Conservation (phyloP, 176 grass and related monocot species). For the Aegilops longissima region DNA sequence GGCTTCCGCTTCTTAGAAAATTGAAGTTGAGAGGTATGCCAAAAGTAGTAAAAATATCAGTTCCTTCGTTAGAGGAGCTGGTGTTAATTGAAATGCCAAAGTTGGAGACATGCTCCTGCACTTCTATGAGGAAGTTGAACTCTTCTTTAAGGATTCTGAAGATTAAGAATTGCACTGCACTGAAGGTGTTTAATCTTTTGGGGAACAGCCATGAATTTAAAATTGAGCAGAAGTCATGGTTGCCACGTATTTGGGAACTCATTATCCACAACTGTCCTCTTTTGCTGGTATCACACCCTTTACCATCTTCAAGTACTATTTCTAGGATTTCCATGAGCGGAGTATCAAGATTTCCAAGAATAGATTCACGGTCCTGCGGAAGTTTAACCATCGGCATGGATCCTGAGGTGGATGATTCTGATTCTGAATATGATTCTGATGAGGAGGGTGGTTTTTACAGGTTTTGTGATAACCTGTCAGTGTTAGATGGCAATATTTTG, state of each 20-base stretch:
- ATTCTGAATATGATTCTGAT: too few species aligned
- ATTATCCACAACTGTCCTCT: too few species aligned
- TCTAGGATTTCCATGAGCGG: fast-evolving
- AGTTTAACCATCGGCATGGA: too few species aligned
- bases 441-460: background rate
- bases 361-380: background rate
- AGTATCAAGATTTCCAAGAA: background rate
- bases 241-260: background rate
- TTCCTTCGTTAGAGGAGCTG: background rate
- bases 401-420: too few species aligned
- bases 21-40: background rate
- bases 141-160: background rate
- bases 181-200: background rate
- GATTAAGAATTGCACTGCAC: background rate
- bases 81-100: background rate
- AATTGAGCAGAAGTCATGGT: background rate
- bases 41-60: fast-evolving
- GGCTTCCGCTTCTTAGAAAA: background rate
- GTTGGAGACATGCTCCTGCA: background rate
- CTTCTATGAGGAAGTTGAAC: fast-evolving
- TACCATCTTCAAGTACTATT: background rate
- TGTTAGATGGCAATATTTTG: background rate
- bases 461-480: background rate
- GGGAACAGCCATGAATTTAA: background rate
- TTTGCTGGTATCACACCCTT: background rate